Base-by-base conservation (phyloP, 306 rosid genomes). In the Carpinus viminea region DNA sequence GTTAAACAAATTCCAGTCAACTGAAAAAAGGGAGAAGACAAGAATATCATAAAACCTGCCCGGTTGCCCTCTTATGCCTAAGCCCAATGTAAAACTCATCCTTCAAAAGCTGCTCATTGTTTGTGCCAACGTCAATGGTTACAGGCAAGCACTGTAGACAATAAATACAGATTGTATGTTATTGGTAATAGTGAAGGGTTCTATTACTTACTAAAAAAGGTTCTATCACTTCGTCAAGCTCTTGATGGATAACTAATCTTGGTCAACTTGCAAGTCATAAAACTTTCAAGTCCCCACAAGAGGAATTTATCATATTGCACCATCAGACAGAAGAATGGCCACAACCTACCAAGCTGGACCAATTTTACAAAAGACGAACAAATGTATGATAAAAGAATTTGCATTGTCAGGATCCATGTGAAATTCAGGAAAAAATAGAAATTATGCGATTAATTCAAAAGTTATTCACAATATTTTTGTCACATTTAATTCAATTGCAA, bases 61-160 rank as follows among this genome's bases (percentile, higher is more conserved):
- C 98, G 31, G 97, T 92, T 68, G 98, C 93, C 38, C 98, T 83
- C 84, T 84, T 92, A 11, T 93, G 98, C 84, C 57, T 84, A 56
- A 93, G 93, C 26, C 98, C 98, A 72, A 85, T 95, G 91, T 95
- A 95, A 47, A 87, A 93, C 83, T 95, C 98, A 45, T 95, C 97
- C 4, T 95, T 91, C 88, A 95, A 75, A 86, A 93, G 79, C 76
- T 84, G 79, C 88, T 93, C 90, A n/a, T 93, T 95, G 90, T 95
- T 95, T 77, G 98, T 95, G 72, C 98, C 98, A 68, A 95, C 98
- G 73, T 95, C 98, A 79, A 95, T 91, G 76, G 98, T 91, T 62
- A 95, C 83, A 41, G 98, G 98, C 91, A 95, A 87, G 88, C 98
- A 95, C 98, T 95, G 89, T 13, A 79, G 79, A 86, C 75, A 72